A percentile compares a stretch with the other conserved stretches of the same genome.
Conservation (phyloP, 805 yeast species). For the Priceomyces castillae region DNA sequence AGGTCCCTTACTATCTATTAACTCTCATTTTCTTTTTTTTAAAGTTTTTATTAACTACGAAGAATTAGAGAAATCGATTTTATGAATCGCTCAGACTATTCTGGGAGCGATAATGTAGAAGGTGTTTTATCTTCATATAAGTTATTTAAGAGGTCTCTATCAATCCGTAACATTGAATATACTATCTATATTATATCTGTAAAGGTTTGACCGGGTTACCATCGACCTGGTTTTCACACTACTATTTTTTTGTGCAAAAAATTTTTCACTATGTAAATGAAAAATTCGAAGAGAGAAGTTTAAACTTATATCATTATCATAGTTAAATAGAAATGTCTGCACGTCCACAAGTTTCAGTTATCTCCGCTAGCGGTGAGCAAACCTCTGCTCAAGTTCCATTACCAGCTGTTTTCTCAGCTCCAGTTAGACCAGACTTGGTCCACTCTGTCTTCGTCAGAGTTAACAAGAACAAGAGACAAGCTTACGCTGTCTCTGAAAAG, state of each 20-base stretch:
- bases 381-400: constrained; percentile 81
- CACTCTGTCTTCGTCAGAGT: constrained; percentile 98
- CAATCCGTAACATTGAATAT: too few relatives aligned
- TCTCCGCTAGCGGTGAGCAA: constrained; percentile 83
- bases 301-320: neutral
- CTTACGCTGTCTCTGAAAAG: constrained; percentile 98
- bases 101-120: too few relatives aligned
- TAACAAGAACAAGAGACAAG: constrained; percentile 99
- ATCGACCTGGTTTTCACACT: neutral
- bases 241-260: neutral
- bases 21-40: too few relatives aligned
- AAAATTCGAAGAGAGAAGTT: neutral
- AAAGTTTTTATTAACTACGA: too few relatives aligned
- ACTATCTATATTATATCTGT: too few relatives aligned
- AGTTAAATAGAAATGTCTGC: constrained; percentile 40
- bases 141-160: too few relatives aligned
- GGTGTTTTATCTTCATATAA: too few relatives aligned
- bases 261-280: neutral
- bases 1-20: too few relatives aligned
- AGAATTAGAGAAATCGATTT: too few relatives aligned
- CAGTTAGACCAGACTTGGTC: constrained; percentile 99
- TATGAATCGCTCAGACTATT: too few relatives aligned
- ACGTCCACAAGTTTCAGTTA: constrained; percentile 97
- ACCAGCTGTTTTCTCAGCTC: constrained; percentile 99
- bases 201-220: neutral